A percentile compares a stretch with the other conserved stretches of the same genome.
Evolutionary conservation across 1,284 basidiomycete species (phyloP).

Genomic region (Caloboletus inedulis): DNA sequence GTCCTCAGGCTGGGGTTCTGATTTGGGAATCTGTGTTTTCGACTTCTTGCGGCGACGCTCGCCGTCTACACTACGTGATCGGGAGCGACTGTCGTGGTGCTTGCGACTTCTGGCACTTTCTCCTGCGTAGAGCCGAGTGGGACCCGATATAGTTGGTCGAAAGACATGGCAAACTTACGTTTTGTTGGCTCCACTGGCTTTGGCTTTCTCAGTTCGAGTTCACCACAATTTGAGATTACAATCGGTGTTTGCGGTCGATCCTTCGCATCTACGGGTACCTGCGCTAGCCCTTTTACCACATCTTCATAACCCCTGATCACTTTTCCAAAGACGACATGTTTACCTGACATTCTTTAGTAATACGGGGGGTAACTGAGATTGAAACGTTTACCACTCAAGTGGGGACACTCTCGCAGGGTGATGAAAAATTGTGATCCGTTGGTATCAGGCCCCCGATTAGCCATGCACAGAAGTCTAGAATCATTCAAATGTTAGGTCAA

Average conservation of each 20-base stretch:
- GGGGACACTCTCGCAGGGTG: constrained; percentile 68
- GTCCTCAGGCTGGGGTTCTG: constrained; percentile 16
- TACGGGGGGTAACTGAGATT: background rate
- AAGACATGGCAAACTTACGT: constrained; percentile 13
- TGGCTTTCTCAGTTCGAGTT: constrained; percentile 68
- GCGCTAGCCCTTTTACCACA: constrained; percentile 51
- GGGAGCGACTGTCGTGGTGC: constrained; percentile 29
- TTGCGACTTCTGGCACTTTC: constrained; percentile 30
- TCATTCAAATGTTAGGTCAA: background rate
- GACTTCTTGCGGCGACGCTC: constrained; percentile 34
- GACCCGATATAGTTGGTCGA: background rate
- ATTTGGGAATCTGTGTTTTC: constrained; percentile 17
- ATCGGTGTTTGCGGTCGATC: constrained; percentile 70
- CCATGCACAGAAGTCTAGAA: constrained; percentile 73
- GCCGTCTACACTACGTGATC: constrained; percentile 29
- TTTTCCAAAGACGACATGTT: constrained; percentile 76
- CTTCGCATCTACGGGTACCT: constrained; percentile 63
- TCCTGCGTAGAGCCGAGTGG: constrained; percentile 1
- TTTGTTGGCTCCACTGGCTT: constrained; percentile 10
- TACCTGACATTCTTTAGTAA: constrained; percentile 43
- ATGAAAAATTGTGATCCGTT: constrained; percentile 85
- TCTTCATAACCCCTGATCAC: constrained; percentile 63
- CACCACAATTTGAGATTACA: constrained; percentile 77
- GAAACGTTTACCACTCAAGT: constrained; percentile 53
- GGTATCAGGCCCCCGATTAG: constrained; percentile 77